Evolutionary conservation across 768 basidiomycete species (phyloP).

Genomic region (Pisolithus microcarpus): DNA sequence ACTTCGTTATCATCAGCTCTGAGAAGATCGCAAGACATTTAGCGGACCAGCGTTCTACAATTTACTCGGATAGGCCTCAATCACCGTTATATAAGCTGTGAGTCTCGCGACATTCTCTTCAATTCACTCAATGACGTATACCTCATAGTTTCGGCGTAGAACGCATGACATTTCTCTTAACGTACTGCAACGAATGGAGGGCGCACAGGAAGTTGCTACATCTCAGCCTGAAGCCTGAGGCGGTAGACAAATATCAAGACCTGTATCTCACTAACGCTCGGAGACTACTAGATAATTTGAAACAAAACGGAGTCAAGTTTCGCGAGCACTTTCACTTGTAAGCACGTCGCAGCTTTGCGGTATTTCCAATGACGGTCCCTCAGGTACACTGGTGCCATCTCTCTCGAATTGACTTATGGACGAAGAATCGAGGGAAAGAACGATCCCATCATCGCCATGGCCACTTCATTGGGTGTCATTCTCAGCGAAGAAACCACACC

Average conservation of each 20-base stretch:
- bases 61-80: constrained; percentile 12
- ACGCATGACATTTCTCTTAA: constrained; percentile 11
- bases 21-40: constrained; percentile 8
- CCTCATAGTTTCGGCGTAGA: constrained; percentile 11
- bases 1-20: constrained; percentile 9
- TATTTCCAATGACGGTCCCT: too few relatives aligned
- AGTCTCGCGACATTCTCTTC: neutral
- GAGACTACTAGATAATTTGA: constrained; percentile 5
- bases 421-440: neutral
- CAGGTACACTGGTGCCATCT: constrained; percentile 5
- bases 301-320: neutral
- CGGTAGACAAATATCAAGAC: constrained; percentile 3
- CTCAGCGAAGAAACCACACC: neutral
- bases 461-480: neutral
- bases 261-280: constrained; percentile 7
- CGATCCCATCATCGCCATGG: neutral
- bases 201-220: constrained; percentile 16
- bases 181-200: constrained; percentile 16
- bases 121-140: neutral
- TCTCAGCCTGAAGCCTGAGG: constrained; percentile 8
- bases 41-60: constrained; percentile 11
- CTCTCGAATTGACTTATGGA: constrained; percentile 18
- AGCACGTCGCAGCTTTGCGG: neutral
- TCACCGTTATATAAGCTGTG: constrained; percentile 7
- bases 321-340: constrained; percentile 8